phyloP scores from a whole-genome alignment of 2,329 filamentous ascomycete species.

The Calonectria pteridis region DNA sequence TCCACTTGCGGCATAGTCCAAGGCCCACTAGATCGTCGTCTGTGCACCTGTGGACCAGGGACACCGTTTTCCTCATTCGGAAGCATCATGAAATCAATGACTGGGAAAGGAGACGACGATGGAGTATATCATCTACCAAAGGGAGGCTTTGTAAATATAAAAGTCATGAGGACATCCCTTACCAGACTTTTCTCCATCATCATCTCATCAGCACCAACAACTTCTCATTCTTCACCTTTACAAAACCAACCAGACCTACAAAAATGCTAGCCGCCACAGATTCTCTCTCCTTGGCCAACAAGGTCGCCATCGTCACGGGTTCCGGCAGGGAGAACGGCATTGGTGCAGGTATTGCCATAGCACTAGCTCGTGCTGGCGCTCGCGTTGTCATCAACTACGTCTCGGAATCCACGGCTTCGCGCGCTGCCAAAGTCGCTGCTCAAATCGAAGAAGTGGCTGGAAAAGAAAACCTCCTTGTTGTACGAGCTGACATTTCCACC shows the following conservation, averaged over 20 bases:
- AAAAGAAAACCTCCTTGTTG: background rate
- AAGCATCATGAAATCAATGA: background rate
- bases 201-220: background rate
- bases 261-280: background rate
- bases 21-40: background rate
- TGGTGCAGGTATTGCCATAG: conserved; percentile 8
- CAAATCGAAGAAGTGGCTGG: background rate
- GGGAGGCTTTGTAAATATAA: background rate
- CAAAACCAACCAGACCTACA: background rate
- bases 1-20: background rate
- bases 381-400: conserved; percentile 8
- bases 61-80: conserved; percentile 13
- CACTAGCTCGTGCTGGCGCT: conserved; percentile 2
- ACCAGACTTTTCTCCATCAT: background rate
- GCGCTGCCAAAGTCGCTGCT: background rate
- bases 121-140: background rate
- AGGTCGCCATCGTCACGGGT: conserved; percentile 14
- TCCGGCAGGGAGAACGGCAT: conserved; percentile 20
- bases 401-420: background rate
- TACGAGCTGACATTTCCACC: background rate
- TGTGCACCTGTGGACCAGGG: background rate
- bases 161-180: background rate
- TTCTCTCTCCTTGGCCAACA: conserved; percentile 3
- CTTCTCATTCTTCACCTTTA: background rate
- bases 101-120: background rate